Evolutionary conservation across 768 basidiomycete genomes (phyloP), one percentile per base, ranked within the genome.

Genomic region (Leccinum incarnatum): DNA sequence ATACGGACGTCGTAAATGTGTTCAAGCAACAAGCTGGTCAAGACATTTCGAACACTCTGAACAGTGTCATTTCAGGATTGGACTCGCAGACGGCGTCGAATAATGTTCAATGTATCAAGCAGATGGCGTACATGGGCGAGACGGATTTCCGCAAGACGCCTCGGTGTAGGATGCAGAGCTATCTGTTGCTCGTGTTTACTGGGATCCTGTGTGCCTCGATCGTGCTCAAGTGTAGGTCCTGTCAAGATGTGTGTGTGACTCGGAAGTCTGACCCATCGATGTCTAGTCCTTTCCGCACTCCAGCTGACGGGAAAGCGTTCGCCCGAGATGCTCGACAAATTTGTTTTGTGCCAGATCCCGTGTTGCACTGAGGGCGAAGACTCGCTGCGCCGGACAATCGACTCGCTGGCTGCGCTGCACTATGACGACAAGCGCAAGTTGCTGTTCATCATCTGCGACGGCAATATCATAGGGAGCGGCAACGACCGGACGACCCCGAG

Each of bases 351-450:
- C 64, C 93, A 95, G 68, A 87, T 95, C 0, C 94, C 93, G 8
- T 96, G 95, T 72, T 98, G 96, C 66, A 97, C 95, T 2, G 95
- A 98, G 78, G 92, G 93, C 62, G 95, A 98, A 67, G 95, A 96
- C 63, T 95, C 94, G 0, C 79, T 97, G 12, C 87, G 95, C 6
- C 83, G 88, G 5, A 97, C 95, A 7, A 86, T 98, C 59, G 95
- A 96, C 69, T 94, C 93, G 2, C 82, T 98, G 30, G 91, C 94
- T 1, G 87, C 87, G 5, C 82, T 97, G 62, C 84, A 89, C 69
- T 98, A 97, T 63, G 94, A 97, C 63, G 95, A 98, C 72, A 98
- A 98, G 75, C 88, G 95, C 59, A 98, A 98, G 72, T 75, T 98
- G 5, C 81, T 98, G 32, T 89, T 96, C 75, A 81, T 97, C 69